Conservation (phyloP, 1,284 basidiomycete genomes). For the Leccinum pseudoinsigne region DNA sequence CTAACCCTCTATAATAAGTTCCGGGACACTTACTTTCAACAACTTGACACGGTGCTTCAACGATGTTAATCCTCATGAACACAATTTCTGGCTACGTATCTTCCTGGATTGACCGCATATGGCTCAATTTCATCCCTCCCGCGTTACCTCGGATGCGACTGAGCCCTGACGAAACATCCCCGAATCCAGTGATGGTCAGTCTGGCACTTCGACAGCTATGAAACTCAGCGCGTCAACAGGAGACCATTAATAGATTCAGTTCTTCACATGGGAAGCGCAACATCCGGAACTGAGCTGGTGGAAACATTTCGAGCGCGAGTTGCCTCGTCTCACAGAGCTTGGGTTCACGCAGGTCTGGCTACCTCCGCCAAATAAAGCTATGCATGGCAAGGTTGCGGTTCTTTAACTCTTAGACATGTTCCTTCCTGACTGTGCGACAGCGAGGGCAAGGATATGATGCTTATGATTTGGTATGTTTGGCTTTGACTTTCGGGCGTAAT, state of each 20-base stretch:
- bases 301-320: conserved; percentile 75
- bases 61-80: neutral
- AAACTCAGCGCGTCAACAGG: conserved; percentile 5
- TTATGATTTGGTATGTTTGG: conserved; percentile 64
- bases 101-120: conserved; percentile 29
- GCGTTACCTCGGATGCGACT: conserved; percentile 59
- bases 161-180: conserved; percentile 43
- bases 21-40: too few relatives aligned
- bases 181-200: conserved; percentile 68
- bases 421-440: conserved; percentile 36
- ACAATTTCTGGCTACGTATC: neutral
- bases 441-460: conserved; percentile 76
- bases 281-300: conserved; percentile 74
- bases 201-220: neutral
- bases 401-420: neutral
- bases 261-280: conserved; percentile 78
- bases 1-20: neutral
- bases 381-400: conserved; percentile 46
- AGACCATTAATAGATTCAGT: conserved; percentile 58
- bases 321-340: conserved; percentile 68
- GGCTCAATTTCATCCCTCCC: conserved; percentile 31
- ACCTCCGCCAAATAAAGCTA: conserved; percentile 77
- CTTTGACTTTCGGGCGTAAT: neutral
- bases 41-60: neutral
- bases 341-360: conserved; percentile 87